phyloP scores from a whole-genome alignment of 305 asterid genomes.

The Stenogyne calaminthoides region DNA sequence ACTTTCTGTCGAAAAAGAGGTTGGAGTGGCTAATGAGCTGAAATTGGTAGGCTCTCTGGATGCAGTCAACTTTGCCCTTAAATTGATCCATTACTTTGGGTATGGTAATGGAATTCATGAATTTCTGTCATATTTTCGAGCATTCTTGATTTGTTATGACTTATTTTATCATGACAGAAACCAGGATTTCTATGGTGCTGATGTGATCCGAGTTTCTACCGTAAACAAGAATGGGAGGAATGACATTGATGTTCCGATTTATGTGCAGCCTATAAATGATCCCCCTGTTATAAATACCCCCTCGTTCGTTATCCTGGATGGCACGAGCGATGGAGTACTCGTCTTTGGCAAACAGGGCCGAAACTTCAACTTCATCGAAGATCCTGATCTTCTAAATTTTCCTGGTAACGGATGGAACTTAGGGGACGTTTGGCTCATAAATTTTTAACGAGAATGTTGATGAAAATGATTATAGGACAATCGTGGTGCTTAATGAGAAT shows the following conservation, averaged over 20 bases:
- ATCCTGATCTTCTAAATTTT: slow-evolving; percentile 75
- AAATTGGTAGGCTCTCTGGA: slow-evolving; percentile 64
- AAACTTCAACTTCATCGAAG: slow-evolving; percentile 50
- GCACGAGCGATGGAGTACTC: slow-evolving; percentile 48
- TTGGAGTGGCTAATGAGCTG: slow-evolving; percentile 40
- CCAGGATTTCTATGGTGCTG: slow-evolving; percentile 70
- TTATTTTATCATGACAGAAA: slow-evolving; percentile 43
- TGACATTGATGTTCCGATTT: slow-evolving; percentile 60
- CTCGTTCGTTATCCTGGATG: slow-evolving; percentile 55
- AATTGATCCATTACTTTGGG: slow-evolving; percentile 80
- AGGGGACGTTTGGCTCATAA: too few species aligned
- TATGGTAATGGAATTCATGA: slow-evolving; percentile 24
- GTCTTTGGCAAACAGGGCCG: slow-evolving; percentile 48
- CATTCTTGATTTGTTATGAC: neutral
- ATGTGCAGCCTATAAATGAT: slow-evolving; percentile 85
- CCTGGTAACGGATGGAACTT: slow-evolving; percentile 51
- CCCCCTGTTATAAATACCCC: slow-evolving; percentile 79
- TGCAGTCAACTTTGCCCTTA: slow-evolving; percentile 72
- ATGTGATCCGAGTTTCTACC: slow-evolving; percentile 60
- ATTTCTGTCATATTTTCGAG: neutral
- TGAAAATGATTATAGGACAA: too few species aligned
- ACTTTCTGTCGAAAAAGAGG: slow-evolving; percentile 39
- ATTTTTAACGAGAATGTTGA: neutral
- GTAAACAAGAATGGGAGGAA: slow-evolving; percentile 69
- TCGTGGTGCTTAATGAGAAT: too few species aligned